Evolutionary conservation across 345 rosid species (phyloP), one percentile per base, ranked within the genome.

Genomic region (Hibiscus syriacus): DNA sequence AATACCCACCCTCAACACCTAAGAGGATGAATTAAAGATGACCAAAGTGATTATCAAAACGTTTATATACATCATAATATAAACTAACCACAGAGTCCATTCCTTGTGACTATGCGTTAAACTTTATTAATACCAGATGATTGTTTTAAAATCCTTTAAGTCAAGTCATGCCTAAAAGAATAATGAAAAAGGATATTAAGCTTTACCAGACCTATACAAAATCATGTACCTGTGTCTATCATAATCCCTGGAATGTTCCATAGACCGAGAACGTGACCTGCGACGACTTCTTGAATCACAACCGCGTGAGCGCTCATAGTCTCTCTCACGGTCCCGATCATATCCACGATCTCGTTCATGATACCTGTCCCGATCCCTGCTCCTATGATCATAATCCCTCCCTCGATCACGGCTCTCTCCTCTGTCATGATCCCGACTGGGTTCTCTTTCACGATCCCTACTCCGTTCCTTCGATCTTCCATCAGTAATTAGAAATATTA

Each of bases 231-330:
- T 89, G 86, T 80, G 95, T 68, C 89, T 89, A 71, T 91, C 92
- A 83, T 85, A 80, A 73, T 91, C 95, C 78, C 96, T 82, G 0
- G 87, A 74, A 49, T 73, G 90, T 69, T 92, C 98, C 80, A 70
- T 81, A 4, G 98, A 93, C 64, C 91, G 81, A 17, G 98, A 93
- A 36, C 90, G 92, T 0, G 99, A 93, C 73, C 95, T 85, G 48
- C 79, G 90, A 49, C 78, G 73, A 72, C 85, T 85, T 84, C 91
- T 85, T 25, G 98, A 82, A 64, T 93, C 97, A 82, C 85, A 86
- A 77, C 76, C 77, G n/a, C 89, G 94, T 62, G 92, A 72, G 25
- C 79, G 90, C 64, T 90, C 90, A 38, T 78, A 73, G 77, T 82
- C 90, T 71, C 92, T 71, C 17, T 84, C 88, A 66, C 83, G 85